Conservation (phyloP, 2,329 filamentous ascomycete species). For the Ceratocystis huliohia region DNA sequence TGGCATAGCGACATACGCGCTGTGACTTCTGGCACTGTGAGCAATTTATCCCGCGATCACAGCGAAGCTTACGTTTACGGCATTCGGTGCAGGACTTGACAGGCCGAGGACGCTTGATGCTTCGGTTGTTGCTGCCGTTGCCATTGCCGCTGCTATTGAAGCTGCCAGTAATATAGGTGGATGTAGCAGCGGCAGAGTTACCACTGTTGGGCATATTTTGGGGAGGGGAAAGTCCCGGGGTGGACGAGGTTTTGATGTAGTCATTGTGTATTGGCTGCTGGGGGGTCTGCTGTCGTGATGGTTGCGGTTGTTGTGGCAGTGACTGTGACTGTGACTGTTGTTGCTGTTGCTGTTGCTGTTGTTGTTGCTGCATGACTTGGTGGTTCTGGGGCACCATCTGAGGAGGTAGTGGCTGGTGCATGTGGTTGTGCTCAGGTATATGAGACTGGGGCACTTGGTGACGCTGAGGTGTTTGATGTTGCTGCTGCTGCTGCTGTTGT, state of each 20-base stretch:
- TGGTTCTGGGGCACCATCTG: conserved; percentile 9
- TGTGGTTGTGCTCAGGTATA: background rate
- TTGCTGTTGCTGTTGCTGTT: conserved; percentile 4
- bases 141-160: background rate
- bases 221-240: conserved; percentile 13
- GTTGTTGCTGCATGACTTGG: conserved; percentile 5
- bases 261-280: conserved; percentile 11
- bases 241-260: conserved; percentile 18
- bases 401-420: conserved; percentile 10
- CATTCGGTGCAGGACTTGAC: conserved; percentile 47
- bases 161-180: background rate
- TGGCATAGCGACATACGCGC: conserved; percentile 39
- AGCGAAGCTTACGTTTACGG: conserved; percentile 44
- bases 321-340: background rate
- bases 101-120: conserved; percentile 41
- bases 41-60: conserved; percentile 44
- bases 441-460: conserved; percentile 8
- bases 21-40: conserved; percentile 47
- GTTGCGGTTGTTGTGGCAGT: background rate
- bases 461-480: conserved; percentile 24
- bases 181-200: conserved; percentile 5
- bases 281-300: conserved; percentile 11
- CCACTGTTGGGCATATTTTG: conserved; percentile 5
- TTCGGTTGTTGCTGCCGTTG: conserved; percentile 25
- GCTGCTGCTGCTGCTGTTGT: conserved; percentile 15